A percentile compares a stretch with the other conserved stretches of the same genome.
Conservation (phyloP, 192 early-diverging fungal genomes). For the Coemansia sp. region DNA sequence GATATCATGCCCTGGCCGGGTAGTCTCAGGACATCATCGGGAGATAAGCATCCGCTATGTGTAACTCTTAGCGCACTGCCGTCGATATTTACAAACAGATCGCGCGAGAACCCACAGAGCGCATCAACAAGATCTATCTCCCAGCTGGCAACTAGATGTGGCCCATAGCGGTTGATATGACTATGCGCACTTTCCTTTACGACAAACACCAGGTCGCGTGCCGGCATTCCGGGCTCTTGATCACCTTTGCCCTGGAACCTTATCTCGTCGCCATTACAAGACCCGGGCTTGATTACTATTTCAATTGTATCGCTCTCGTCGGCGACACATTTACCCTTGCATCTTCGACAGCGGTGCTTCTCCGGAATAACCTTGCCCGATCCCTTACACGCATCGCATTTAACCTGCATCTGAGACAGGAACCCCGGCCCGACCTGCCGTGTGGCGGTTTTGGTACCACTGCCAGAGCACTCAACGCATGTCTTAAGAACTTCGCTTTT, state of each 20-base stretch:
- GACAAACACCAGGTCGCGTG: conserved; percentile 92
- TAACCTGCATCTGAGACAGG: conserved; percentile 71
- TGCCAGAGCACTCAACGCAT: conserved; percentile 36
- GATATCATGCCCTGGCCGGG: conserved; percentile 91
- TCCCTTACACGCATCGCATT: conserved; percentile 64
- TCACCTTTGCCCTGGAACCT: conserved; percentile 92
- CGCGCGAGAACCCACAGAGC: conserved; percentile 84
- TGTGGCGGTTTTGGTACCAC: conserved; percentile 19
- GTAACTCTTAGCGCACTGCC: conserved; percentile 81
- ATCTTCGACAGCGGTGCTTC: conserved; percentile 89
- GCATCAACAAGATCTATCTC: conserved; percentile 88
- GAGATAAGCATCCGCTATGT: conserved; percentile 79
- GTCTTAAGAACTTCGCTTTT: conserved; percentile 42
- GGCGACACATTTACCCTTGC: conserved; percentile 83
- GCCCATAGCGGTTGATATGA: conserved; percentile 74
- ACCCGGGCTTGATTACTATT: conserved; percentile 92
- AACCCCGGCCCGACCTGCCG: conserved; percentile 38
- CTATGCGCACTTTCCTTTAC: conserved; percentile 80
- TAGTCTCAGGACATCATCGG: conserved; percentile 85
- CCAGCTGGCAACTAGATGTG: conserved; percentile 76
- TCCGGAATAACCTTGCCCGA: conserved; percentile 82
- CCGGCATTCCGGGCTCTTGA: conserved; percentile 85
- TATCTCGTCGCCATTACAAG: conserved; percentile 87
- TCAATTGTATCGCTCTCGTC: conserved; percentile 90
- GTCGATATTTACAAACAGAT: conserved; percentile 81